phyloP scores from a whole-genome alignment of 352 stramenopile genomes.

The Globisporangium ultimum region DNA sequence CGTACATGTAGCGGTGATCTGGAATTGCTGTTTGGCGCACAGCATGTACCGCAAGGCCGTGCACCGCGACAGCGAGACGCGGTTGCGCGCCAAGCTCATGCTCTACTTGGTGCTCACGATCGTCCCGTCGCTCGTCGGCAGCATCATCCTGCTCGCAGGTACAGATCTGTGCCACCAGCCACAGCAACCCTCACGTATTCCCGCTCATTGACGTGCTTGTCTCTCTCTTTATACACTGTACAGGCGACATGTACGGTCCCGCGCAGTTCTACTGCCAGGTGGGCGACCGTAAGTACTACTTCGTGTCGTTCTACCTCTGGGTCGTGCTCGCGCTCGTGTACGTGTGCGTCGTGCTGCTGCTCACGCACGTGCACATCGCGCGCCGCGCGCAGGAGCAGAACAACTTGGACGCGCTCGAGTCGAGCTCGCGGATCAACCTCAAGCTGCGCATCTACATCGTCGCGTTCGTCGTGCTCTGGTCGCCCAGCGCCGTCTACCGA shows the following conservation, averaged over 20 bases:
- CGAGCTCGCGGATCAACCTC: conserved; percentile 51
- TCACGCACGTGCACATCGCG: conserved; percentile 57
- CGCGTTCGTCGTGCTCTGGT: conserved; percentile 67
- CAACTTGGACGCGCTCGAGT: conserved; percentile 66
- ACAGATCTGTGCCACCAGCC: too few relatives aligned
- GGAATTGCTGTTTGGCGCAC: conserved; percentile 69
- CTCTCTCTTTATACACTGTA: too few relatives aligned
- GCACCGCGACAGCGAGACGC: conserved; percentile 55
- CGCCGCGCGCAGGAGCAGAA: conserved; percentile 31
- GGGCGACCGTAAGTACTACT: conserved; percentile 34
- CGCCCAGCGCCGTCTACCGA: conserved; percentile 56
- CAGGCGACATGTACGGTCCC: conserved; percentile 24
- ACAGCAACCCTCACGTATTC: too few relatives aligned
- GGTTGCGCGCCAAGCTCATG: conserved; percentile 55
- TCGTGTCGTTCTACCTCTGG: conserved; percentile 63
- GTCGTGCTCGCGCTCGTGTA: conserved; percentile 62
- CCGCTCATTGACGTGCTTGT: too few relatives aligned
- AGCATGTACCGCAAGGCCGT: conserved; percentile 74
- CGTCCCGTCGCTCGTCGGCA: conserved; percentile 35
- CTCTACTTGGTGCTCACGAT: conserved; percentile 52
- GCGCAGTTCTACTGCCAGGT: conserved; percentile 84
- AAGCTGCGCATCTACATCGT: conserved; percentile 73
- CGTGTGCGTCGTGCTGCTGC: conserved; percentile 59
- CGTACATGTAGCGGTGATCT: conserved; percentile 39
- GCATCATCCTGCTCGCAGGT: conserved; percentile 34